phyloP scores from a whole-genome alignment of 1,284 basidiomycete species.

The Thecaphora frezii region DNA sequence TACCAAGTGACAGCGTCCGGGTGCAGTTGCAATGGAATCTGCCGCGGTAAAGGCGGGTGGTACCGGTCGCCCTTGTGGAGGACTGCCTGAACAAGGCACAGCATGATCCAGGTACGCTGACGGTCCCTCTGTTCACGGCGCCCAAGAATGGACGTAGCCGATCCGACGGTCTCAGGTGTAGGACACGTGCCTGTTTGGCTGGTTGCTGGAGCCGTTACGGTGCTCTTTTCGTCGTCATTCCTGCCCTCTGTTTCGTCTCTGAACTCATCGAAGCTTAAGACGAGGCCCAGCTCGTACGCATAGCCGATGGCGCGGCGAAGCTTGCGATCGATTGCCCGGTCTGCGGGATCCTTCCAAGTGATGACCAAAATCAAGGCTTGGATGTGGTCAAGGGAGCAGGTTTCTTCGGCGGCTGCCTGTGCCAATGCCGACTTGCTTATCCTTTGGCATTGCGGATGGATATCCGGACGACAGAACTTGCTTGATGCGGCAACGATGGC shows the following conservation, averaged over 20 bases:
- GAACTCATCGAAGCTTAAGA: constrained; percentile 14
- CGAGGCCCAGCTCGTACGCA: constrained; percentile 59
- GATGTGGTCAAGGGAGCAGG: constrained; percentile 76
- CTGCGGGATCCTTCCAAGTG: constrained; percentile 72
- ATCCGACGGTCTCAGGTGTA: too few relatives aligned
- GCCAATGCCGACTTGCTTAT: constrained; percentile 69
- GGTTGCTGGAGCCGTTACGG: too few relatives aligned
- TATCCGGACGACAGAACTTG: constrained; percentile 76
- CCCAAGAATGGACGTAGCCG: background rate
- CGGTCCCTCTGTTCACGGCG: constrained; percentile 26
- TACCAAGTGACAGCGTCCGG: constrained; percentile 28
- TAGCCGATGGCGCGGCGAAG: constrained; percentile 54
- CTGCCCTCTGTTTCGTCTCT: too few relatives aligned
- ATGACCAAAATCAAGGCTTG: constrained; percentile 80
- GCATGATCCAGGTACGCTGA: constrained; percentile 36
- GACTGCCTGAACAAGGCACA: constrained; percentile 30
- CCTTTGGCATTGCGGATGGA: constrained; percentile 70
- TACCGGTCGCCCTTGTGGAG: constrained; percentile 22
- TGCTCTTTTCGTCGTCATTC: too few relatives aligned
- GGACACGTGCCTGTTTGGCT: too few relatives aligned
- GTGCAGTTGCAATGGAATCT: constrained; percentile 25
- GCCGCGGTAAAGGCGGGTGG: constrained; percentile 12
- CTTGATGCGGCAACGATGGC: constrained; percentile 77
- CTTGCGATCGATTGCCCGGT: constrained; percentile 57
- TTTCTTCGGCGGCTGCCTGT: constrained; percentile 73